Base-by-base conservation (phyloP, 345 rosid species). In the Eucalyptus cladocalyx region DNA sequence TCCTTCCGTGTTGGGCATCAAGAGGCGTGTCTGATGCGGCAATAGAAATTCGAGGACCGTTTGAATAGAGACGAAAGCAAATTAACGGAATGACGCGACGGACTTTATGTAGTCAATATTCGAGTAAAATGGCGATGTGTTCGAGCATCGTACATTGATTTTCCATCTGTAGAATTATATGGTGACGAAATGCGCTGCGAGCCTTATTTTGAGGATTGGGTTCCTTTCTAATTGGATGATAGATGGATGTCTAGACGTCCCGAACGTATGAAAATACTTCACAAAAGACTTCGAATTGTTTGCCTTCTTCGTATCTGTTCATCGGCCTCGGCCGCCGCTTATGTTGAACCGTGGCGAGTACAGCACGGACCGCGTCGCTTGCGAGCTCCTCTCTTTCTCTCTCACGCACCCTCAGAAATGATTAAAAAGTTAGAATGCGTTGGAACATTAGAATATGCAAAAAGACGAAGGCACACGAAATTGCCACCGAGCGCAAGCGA, bases 161-260 rank as follows among this genome's bases (percentile, higher is more conserved):
- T 72, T 67, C 18, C 11, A 1, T 40, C 37, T 3, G 13, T 5
- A 18, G 80, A 34, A 69, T 69, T 9, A 69, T 69, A 32, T 69
- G 43, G 24, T 21, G 80, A 32, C 13, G 11, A 32, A 32, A 34
- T 17, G 23, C 14, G 26, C 23, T 72, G 40, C 2, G 24, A 34
- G 13, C 40, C 21, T 18, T 34, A 69, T 69, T 72, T 72, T 16
- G 80, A 67, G 0, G 2, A 5, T 9, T 3, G 40, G 2, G 24
- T 9, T 69, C 80, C 24, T 32, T 32, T 69, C 12, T 5, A 34
- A 69, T 2, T 0, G 11, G 5, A 32, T 0, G 42, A 9, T 34
- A 32, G 21, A 69, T 34, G 13, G 3, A 69, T 34, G 3, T 32
- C 80, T 18, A 17, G 80, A 9, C 0, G 42, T 69, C 24, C 80